phyloP scores from a whole-genome alignment of 306 rosid genomes.

The Abrus precatorius region DNA sequence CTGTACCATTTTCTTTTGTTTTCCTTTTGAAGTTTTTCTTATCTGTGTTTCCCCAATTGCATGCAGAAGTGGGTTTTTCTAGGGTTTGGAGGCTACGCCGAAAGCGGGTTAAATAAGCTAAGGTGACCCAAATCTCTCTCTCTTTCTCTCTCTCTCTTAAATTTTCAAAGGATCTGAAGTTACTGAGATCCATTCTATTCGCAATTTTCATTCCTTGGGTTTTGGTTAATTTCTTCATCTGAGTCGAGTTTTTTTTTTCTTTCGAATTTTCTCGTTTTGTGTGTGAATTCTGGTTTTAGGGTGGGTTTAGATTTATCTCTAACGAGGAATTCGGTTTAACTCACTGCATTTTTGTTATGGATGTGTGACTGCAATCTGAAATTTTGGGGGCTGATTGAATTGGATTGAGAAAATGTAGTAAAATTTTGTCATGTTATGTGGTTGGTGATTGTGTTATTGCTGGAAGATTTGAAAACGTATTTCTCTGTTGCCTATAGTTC shows the following conservation, averaged over 20 bases:
- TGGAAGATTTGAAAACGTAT: background rate
- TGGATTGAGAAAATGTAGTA: slow-evolving; percentile 17
- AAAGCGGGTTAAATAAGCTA: slow-evolving; percentile 41
- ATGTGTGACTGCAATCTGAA: background rate
- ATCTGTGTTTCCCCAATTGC: slow-evolving; percentile 32
- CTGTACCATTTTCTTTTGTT: background rate
- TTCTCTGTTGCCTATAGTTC: background rate
- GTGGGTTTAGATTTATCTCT: slow-evolving; percentile 26
- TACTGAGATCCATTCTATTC: slow-evolving; percentile 45
- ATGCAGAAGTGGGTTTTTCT: slow-evolving; percentile 54
- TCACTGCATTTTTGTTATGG: background rate
- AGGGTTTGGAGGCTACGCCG: slow-evolving; percentile 50
- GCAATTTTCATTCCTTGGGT: slow-evolving; percentile 21
- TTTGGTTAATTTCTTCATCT: slow-evolving; percentile 40
- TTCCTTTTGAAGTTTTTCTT: background rate
- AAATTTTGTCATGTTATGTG: slow-evolving; percentile 2
- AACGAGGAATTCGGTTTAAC: background rate
- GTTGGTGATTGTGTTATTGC: slow-evolving; percentile 13
- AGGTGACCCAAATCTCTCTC: slow-evolving; percentile 43
- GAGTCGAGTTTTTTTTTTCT: slow-evolving; percentile 25
- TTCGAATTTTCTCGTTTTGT: background rate
- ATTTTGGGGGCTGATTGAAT: slow-evolving; percentile 10
- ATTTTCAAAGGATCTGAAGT: background rate
- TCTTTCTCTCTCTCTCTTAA: background rate
- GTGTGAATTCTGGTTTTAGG: slow-evolving; percentile 30